phyloP scores from a whole-genome alignment of 2,329 filamentous ascomycete genomes.

The Neonectria ditissima region DNA sequence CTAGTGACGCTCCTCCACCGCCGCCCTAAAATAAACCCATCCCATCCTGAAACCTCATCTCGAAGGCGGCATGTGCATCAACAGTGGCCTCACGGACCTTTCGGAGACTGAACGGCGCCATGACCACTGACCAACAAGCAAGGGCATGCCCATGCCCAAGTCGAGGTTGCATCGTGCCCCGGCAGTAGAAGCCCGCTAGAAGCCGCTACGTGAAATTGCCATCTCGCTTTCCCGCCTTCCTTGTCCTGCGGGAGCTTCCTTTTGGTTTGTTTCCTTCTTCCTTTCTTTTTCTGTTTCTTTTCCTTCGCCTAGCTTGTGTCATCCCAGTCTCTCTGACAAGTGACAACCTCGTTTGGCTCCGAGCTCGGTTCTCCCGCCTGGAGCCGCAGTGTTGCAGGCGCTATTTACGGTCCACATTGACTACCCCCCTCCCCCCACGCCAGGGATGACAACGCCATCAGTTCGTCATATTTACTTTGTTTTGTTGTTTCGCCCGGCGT shows the following conservation, averaged over 20 bases:
- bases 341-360: neutral
- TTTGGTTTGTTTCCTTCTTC: slow-evolving; percentile 18
- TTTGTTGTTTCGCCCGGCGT: neutral
- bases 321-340: neutral
- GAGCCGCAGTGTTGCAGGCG: slow-evolving; percentile 8
- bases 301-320: slow-evolving; percentile 22
- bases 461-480: neutral
- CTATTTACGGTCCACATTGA: neutral
- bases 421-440: neutral
- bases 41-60: slow-evolving; percentile 10
- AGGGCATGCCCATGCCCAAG: slow-evolving; percentile 3
- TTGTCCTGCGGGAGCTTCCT: neutral
- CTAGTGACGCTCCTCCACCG: neutral
- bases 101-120: slow-evolving; percentile 33
- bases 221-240: neutral
- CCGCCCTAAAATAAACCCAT: slow-evolving; percentile 1
- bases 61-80: slow-evolving; percentile 6
- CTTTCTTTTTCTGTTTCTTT: slow-evolving; percentile 17
- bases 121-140: slow-evolving; percentile 29
- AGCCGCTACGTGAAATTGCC: slow-evolving; percentile 39
- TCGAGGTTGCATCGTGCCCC: slow-evolving; percentile 29
- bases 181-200: slow-evolving; percentile 46
- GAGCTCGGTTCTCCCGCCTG: neutral
- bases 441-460: too few relatives aligned
- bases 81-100: slow-evolving; percentile 30